Evolutionary conservation across 2,329 filamentous ascomycete genomes (phyloP).

Genomic region (Biscogniauxia marginata): DNA sequence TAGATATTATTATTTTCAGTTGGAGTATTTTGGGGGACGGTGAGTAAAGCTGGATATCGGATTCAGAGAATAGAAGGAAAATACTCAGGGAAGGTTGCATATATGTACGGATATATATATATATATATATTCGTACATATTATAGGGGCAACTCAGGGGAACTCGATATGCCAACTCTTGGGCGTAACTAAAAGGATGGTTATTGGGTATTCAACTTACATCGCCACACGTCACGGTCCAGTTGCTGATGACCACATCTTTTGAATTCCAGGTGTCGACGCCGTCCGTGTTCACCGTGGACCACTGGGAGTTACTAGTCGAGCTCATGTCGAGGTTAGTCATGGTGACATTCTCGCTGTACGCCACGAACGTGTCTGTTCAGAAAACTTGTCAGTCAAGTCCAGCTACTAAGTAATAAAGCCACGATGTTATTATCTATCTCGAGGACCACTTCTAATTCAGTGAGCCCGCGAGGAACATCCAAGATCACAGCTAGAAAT

Average conservation of each 20-base stretch:
- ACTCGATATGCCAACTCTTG: background rate
- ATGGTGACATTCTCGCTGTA: constrained; percentile 50
- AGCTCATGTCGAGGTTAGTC: constrained; percentile 52
- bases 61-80: background rate
- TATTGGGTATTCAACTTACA: constrained; percentile 23
- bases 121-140: too few species aligned
- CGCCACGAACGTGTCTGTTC: constrained; percentile 34
- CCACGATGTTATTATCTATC: too few species aligned
- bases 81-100: too few species aligned
- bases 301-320: constrained; percentile 43
- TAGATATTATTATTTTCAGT: too few species aligned
- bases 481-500: too few species aligned
- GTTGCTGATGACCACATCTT: constrained; percentile 43
- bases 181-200: background rate
- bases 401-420: too few species aligned
- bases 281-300: constrained; percentile 50
- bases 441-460: too few species aligned
- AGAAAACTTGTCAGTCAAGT: constrained; percentile 19
- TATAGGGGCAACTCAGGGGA: too few species aligned
- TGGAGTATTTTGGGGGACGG: too few species aligned
- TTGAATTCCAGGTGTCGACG: constrained; percentile 50
- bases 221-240: constrained; percentile 44
- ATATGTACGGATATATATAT: too few species aligned
- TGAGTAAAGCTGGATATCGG: too few species aligned
- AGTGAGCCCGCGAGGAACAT: too few species aligned